A percentile compares a stretch with the other conserved stretches of the same genome.
Conservation (phyloP, 1,139 yeast species). For the Pichia sp. region DNA sequence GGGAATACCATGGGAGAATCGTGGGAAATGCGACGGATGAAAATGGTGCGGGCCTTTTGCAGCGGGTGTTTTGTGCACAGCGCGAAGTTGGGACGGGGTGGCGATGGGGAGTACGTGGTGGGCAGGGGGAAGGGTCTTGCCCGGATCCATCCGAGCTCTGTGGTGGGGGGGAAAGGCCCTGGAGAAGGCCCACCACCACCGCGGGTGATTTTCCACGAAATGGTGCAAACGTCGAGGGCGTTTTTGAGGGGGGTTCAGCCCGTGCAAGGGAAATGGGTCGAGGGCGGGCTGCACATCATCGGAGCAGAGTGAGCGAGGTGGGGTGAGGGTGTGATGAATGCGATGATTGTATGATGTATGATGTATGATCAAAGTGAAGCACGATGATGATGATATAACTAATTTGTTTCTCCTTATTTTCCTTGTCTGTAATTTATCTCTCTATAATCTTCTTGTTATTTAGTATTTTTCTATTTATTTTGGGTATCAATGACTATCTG, state of each 20-base stretch:
- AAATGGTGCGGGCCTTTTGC: constrained; percentile 40
- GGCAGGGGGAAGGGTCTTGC: neutral
- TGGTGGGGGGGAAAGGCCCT: neutral
- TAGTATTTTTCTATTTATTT: neutral
- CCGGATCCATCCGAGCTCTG: neutral
- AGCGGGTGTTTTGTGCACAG: constrained; percentile 44
- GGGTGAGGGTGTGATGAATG: constrained; percentile 7
- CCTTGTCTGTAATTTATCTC: neutral
- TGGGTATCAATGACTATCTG: constrained; percentile 27
- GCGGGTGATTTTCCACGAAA: constrained; percentile 71
- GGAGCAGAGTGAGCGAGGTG: constrained; percentile 51
- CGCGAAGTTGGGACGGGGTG: constrained; percentile 12
- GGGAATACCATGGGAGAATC: constrained; percentile 28
- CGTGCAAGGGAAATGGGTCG: constrained; percentile 53
- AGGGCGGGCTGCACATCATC: constrained; percentile 34
- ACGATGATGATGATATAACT: neutral
- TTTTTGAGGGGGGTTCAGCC: constrained; percentile 83
- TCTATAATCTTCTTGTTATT: neutral
- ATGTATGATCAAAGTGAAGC: neutral
- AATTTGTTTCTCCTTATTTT: neutral
- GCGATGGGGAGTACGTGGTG: neutral
- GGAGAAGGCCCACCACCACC: constrained; percentile 48
- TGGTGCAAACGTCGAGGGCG: constrained; percentile 82
- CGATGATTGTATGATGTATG: neutral
- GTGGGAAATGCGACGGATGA: constrained; percentile 47